Evolutionary conservation across 306 rosid species (phyloP), one percentile per base, ranked within the genome.

Genomic region (Pterocarpus santalinus): DNA sequence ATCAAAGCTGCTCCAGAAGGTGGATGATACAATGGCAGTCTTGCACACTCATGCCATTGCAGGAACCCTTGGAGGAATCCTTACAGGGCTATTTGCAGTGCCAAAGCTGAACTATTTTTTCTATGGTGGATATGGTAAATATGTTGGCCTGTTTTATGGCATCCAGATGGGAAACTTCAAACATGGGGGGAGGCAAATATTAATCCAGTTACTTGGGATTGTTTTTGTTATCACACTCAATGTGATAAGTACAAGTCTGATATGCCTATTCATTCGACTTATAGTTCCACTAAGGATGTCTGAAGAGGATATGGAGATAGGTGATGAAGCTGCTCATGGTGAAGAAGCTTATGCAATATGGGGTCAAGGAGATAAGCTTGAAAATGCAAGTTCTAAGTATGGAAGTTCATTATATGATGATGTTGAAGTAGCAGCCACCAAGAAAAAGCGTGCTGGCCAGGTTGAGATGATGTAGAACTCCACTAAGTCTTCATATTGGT

Each of bases 311-410:
- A 87, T 87, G 90, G 90, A 87, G 30, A 76, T 87, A 0, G 90
- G 90, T 36, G 90, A 87, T 47, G 90, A 55, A 3, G 90, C 90
- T 78, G 90, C 90, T 65, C 90, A 87, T 43, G 90, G 90, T 2
- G 90, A 87, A 82, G 90, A 84, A 34, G 90, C 90, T 4, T 87
- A 87, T 82, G 90, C 90, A 0, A 87, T 87, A 7, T 85, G 90
- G 88, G 90, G 90, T 30, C 90, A 87, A 17, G 90, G 88, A 30
- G 90, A 87, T 71, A 87, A 87, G 74, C 84, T 75, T 75, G 90
- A 87, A 35, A 75, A 36, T 51, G 61, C 88, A 1, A 55, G 62
- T 47, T 75, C 85, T 1, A 87, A 82, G 80, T 82, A 87, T 72
- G 86, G 57, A 51, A 84, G 78, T 74, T 84, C 90, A 16, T 30